phyloP scores from a whole-genome alignment of 176 grass and related monocot species.

The Avena insularis region DNA sequence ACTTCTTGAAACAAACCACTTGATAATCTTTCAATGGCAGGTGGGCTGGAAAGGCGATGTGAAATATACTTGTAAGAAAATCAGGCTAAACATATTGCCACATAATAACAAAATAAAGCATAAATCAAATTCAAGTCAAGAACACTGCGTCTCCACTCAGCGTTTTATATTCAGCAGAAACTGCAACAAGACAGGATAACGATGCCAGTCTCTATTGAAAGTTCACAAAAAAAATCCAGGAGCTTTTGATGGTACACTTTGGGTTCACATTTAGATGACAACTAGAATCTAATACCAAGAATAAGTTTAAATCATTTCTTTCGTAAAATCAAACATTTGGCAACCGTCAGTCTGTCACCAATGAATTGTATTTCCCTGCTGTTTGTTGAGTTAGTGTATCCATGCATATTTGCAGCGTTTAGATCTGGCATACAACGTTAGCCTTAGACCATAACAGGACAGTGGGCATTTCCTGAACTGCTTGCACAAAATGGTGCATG shows the following conservation, averaged over 20 bases:
- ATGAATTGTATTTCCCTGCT: background rate
- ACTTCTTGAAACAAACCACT: constrained; percentile 99
- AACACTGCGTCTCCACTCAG: background rate
- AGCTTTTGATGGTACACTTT: constrained; percentile 2
- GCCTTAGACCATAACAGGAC: background rate
- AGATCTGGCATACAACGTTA: background rate
- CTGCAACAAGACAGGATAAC: background rate
- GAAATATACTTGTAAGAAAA: constrained; percentile 29
- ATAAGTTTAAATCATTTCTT: background rate
- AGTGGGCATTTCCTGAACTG: background rate
- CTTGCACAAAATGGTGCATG: background rate
- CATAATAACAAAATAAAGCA: constrained; percentile 20
- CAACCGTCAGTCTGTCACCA: background rate
- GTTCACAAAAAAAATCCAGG: background rate
- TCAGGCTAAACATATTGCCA: background rate
- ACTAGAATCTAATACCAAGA: background rate
- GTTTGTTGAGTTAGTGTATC: background rate
- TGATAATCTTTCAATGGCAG: constrained; percentile 91
- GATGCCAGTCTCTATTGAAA: background rate
- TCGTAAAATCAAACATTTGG: background rate
- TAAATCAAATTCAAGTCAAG: constrained; percentile 9
- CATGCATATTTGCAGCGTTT: background rate
- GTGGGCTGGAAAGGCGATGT: constrained; percentile 64
- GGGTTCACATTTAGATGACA: background rate
- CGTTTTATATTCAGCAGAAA: background rate